These are phyloP conservation scores for Hortiboletus rubellus DNA, from an alignment of 1,284 basidiomycete species.

Conservation along the genomic window DNA sequence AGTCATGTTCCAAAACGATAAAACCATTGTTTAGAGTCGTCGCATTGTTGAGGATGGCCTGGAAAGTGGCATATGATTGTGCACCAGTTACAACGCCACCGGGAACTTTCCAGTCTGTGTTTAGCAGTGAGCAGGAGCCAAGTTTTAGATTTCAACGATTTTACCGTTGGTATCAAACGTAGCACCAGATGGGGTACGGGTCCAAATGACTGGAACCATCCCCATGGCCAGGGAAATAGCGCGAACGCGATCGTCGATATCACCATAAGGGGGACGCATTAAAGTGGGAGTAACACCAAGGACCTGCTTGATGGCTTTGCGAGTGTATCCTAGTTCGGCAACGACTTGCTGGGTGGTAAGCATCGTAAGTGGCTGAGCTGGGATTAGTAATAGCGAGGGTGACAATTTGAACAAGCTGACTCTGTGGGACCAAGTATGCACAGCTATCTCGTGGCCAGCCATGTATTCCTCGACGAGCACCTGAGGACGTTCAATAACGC, in stretches of 20 bases:
- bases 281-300: slow-evolving; percentile 80
- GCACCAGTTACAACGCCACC: slow-evolving; percentile 65
- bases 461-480: slow-evolving; percentile 86
- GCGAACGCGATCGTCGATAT: slow-evolving; percentile 85
- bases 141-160: slow-evolving; percentile 6
- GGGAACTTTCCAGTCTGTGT: slow-evolving; percentile 78
- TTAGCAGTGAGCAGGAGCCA: slow-evolving; percentile 2
- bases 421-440: slow-evolving; percentile 79
- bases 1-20: slow-evolving; percentile 87
- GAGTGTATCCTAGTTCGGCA: slow-evolving; percentile 92
- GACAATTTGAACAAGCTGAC: slow-evolving; percentile 35
- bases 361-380: slow-evolving; percentile 67
- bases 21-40: slow-evolving; percentile 64
- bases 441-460: slow-evolving; percentile 76
- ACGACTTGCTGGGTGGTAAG: slow-evolving; percentile 87
- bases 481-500: slow-evolving; percentile 77
- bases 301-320: slow-evolving; percentile 75
- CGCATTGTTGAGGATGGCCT: slow-evolving; percentile 63
- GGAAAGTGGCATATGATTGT: slow-evolving; percentile 56
- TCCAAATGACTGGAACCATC: slow-evolving; percentile 81
- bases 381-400: not conserved
- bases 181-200: slow-evolving; percentile 52
- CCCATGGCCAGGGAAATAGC: slow-evolving; percentile 84
- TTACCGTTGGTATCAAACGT: slow-evolving; percentile 82
- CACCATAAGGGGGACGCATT: slow-evolving; percentile 63